Percentiles rank a stretch among this genome's conserved stretches.
These are phyloP conservation scores for Phytophthora melonis DNA, from an alignment of 352 stramenopile genomes.

Conservation along the genomic window DNA sequence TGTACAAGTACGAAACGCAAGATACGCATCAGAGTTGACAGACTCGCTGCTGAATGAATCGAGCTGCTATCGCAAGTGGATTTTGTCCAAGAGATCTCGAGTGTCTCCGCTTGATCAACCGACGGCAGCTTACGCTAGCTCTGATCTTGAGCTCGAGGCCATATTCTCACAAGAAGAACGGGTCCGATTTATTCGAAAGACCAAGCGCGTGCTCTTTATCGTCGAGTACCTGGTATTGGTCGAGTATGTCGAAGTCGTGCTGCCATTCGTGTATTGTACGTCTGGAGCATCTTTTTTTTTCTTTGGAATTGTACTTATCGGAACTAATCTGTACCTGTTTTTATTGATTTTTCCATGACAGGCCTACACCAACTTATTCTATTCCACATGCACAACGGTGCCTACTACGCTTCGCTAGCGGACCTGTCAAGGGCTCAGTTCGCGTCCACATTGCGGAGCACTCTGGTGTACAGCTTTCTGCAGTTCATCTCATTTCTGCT, in stretches of 20 bases:
- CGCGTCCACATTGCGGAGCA: conserved; percentile 11
- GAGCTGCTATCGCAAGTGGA: neutral
- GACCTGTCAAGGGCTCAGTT: conserved; percentile 13
- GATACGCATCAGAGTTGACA: no score
- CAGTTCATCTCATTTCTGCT: conserved; percentile 27
- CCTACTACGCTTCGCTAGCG: conserved; percentile 27
- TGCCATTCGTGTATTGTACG: conserved; percentile 49
- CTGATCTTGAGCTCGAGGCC: neutral
- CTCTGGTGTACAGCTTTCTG: conserved; percentile 26
- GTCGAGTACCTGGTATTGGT: conserved; percentile 51
- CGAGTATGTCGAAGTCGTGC: conserved; percentile 51
- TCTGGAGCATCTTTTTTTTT: neutral
- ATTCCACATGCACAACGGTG: conserved; percentile 39
- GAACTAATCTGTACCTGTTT: no score
- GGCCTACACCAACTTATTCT: conserved; percentile 25
- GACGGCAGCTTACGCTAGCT: neutral
- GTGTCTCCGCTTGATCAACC: conserved; percentile 1
- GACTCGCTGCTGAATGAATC: no score
- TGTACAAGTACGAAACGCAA: no score
- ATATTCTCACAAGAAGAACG: conserved; percentile 29
- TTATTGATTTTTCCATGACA: neutral
- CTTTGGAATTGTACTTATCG: neutral
- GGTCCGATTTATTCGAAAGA: conserved; percentile 34
- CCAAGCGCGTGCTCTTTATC: conserved; percentile 39
- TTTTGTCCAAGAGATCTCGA: conserved; percentile 3